Base-by-base conservation (phyloP, 352 stramenopile species). In the Globisporangium polare region DNA sequence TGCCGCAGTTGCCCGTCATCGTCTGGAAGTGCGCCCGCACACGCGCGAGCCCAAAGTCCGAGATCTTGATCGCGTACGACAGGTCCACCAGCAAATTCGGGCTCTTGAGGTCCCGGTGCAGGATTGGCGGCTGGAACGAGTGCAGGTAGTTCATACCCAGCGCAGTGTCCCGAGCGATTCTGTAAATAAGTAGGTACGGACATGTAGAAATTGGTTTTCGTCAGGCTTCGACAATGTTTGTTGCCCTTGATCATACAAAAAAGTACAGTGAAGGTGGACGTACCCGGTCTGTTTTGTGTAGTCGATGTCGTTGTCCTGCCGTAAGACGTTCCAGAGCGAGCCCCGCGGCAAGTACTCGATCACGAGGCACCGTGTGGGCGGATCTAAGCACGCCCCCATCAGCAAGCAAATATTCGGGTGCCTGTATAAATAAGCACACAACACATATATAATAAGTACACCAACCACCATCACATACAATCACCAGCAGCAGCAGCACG, bases 111-210 rank as follows among this genome's bases (percentile, higher is more conserved):
- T 95, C 86, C 27, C 86, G 86, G 69, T 95, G 86, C 39, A 95
- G 67, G 54, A 95, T 95, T 39, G 84, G 84, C 24, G 84, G 86
- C 56, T 94, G 79, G 63, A 94, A 93, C 41, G 84, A 90, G 67
- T 95, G 86, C 24, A 95, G 62, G 58, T 95, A 95, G 65, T 93
- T 93, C 86, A 95, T 95, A 13, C 86, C 86, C 12, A 92, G 65
- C 6, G 86, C 86, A 3, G 85, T 92, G 43, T 95, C 86, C 10
- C 82, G 75, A 15, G 81, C 84, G 55, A 95, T 92, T 3, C 86
- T 92, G 29, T 29, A 47, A 24, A 59, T 15, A 29, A 31, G n/a
- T n/a, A 10, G 15, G 8, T 22, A 22, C 3, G 39, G 27, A 17
- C 20, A 12, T 20, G 10, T 42, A 56, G 39, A 46, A 2, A 46